Evolutionary conservation across 140 eudicot species (phyloP).

Genomic region (Senecio squalidus): DNA sequence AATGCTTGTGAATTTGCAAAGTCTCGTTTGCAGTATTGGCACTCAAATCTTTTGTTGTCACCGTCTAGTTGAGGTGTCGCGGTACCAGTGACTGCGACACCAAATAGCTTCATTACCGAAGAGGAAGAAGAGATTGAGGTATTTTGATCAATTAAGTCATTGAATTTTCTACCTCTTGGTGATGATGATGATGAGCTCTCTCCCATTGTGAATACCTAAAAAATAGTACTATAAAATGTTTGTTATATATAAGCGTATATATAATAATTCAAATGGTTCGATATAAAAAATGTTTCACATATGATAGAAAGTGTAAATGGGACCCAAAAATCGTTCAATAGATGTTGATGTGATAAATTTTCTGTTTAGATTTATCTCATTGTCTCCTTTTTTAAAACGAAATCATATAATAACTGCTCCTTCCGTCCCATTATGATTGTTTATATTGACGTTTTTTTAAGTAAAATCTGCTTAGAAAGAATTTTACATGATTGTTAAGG

Average conservation of each 20-base stretch:
- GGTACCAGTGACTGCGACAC: conserved; percentile 37
- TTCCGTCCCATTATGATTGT: background rate
- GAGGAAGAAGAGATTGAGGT: too few relatives aligned
- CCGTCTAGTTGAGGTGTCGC: conserved; percentile 22
- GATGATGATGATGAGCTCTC: conserved; percentile 27
- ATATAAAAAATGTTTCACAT: conserved; percentile 3
- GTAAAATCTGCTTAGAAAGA: background rate
- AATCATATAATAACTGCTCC: too few relatives aligned
- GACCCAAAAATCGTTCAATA: conserved; percentile 19
- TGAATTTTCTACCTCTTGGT: conserved; percentile 19
- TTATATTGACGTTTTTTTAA: background rate
- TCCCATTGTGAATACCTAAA: conserved; percentile 31
- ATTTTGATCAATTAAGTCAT: too few relatives aligned
- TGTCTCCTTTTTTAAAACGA: too few relatives aligned
- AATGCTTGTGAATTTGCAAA: conserved; percentile 79
- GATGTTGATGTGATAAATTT: conserved; percentile 9
- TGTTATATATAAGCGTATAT: background rate
- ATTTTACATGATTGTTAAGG: too few relatives aligned
- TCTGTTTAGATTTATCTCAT: too few relatives aligned
- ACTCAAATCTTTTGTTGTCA: conserved; percentile 51
- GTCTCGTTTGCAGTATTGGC: conserved; percentile 67
- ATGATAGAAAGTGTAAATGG: conserved; percentile 30
- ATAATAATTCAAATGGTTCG: background rate
- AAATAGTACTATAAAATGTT: background rate
- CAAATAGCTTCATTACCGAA: conserved; percentile 60